Evolutionary conservation across 2,329 filamentous ascomycete genomes (phyloP).

Genomic region (Claviceps purpurea): DNA sequence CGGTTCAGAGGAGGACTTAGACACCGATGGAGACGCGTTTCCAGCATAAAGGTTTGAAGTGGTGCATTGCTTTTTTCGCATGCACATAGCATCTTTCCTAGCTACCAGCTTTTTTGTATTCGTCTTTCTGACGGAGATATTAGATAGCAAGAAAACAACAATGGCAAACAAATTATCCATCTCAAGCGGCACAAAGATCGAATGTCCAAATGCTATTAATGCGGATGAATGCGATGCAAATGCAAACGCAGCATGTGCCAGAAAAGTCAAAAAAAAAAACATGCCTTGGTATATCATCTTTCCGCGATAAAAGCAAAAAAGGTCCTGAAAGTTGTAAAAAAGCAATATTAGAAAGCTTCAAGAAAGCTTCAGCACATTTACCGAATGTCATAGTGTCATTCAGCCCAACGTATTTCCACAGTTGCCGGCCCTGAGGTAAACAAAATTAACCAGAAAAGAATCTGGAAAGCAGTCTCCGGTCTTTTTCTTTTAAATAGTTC

Average conservation of each 20-base stretch:
- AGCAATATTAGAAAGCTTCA: background rate
- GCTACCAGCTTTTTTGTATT: constrained; percentile 2
- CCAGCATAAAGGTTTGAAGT: too few species aligned
- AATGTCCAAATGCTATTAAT: background rate
- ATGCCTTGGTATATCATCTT: constrained; percentile 1
- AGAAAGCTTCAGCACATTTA: background rate
- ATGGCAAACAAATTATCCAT: background rate
- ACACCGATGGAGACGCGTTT: too few species aligned
- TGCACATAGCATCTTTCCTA: constrained; percentile 1
- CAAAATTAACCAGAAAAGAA: too few species aligned
- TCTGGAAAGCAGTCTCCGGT: too few species aligned
- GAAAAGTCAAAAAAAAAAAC: background rate
- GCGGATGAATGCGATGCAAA: background rate
- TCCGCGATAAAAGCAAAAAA: background rate
- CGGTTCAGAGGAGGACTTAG: too few species aligned
- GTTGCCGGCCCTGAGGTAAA: background rate
- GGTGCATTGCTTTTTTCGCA: background rate
- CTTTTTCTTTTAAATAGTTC: constrained; percentile 1
- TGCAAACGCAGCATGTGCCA: background rate
- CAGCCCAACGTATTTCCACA: too few species aligned
- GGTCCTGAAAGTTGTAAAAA: background rate
- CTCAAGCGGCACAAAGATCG: background rate
- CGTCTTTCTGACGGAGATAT: background rate
- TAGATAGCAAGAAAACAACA: background rate
- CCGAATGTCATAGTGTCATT: too few species aligned